Base-by-base conservation (phyloP, 495 filamentous ascomycete species). In the Glutinoglossum americanum region DNA sequence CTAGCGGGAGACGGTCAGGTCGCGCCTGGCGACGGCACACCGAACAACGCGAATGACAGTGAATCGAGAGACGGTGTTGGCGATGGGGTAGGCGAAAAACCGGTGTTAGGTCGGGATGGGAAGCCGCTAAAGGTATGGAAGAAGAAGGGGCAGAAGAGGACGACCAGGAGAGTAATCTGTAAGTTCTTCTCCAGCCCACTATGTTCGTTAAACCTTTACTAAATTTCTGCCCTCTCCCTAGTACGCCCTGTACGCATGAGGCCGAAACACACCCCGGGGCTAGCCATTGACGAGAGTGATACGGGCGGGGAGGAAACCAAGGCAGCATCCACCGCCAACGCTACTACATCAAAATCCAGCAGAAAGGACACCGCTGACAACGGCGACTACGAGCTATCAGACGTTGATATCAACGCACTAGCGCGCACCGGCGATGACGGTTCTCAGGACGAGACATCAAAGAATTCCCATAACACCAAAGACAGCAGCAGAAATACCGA, bases 81-180 rank as follows among this genome's bases (percentile, higher is more conserved):
- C 1, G 71, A 74, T 13, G 73, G 75, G 23, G 60, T 60, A 4
- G 37, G 15, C 13, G 60, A 73, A 2, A 71, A 54, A 59, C 57
- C 61, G 54, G 37, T 49, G 49, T 57, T 59, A 17, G 61, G 51
- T 59, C 57, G 59, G 33, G 58, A 74, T 47, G 77, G 77, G 1
- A 70, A 73, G 11, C 74, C 77, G 0, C 63, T 77, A 21, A 79
- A 76, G 54, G 68, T 77, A 1, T 95, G 81, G 72, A 95, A 94
- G 72, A 97, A 97, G 76, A 87, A 83, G 68, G 90, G 90, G 0
- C 81, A 87, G 65, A 97, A 97, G 69, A 76, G 90, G 45, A 87
- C 84, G 35, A 94, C 90, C 1, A 73, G 84, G 54, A 68, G 76
- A 41, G 80, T 84, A n/a, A 84, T 78, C 41, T 90, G 94, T 80